These are phyloP conservation scores for Meyerozyma guilliermondii DNA, from an alignment of 1,139 yeast genomes.

Conservation along the genomic window DNA sequence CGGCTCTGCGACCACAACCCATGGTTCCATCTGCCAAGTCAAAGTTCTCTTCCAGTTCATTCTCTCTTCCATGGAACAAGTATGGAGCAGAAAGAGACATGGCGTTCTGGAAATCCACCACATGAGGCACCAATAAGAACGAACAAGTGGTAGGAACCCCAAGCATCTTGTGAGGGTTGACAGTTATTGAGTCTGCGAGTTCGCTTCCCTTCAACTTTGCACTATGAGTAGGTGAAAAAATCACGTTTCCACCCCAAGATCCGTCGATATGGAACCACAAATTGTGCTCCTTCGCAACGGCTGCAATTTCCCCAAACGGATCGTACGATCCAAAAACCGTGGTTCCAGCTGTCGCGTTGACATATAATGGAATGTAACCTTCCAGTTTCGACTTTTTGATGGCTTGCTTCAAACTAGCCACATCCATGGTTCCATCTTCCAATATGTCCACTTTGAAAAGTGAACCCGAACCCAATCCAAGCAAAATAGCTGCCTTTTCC, in stretches of 20 bases:
- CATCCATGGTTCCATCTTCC: conserved; percentile 55
- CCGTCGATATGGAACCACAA: conserved; percentile 86
- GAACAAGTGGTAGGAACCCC: conserved; percentile 92
- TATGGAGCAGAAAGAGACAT: conserved; percentile 80
- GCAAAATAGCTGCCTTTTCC: conserved; percentile 73
- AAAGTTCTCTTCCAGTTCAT: conserved; percentile 50
- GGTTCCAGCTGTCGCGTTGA: conserved; percentile 86
- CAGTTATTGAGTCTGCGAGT: conserved; percentile 72
- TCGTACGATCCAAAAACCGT: conserved; percentile 87
- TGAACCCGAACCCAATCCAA: conserved; percentile 63
- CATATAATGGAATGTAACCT: conserved; percentile 69
- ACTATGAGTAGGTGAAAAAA: conserved; percentile 52
- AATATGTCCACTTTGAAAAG: conserved; percentile 61
- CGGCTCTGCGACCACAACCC: conserved; percentile 91
- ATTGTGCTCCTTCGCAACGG: conserved; percentile 47
- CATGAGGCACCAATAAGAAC: conserved; percentile 69
- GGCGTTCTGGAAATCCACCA: conserved; percentile 59
- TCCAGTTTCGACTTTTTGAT: conserved; percentile 39
- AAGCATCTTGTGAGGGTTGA: conserved; percentile 84
- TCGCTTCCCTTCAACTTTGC: conserved; percentile 54
- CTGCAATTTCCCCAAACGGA: conserved; percentile 52
- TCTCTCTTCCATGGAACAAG: conserved; percentile 63
- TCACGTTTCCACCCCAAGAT: conserved; percentile 87
- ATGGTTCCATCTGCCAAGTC: conserved; percentile 88
- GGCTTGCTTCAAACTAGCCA: conserved; percentile 38